Conservation (phyloP, 1,284 basidiomycete species). For the Hymenochaete sp. region DNA sequence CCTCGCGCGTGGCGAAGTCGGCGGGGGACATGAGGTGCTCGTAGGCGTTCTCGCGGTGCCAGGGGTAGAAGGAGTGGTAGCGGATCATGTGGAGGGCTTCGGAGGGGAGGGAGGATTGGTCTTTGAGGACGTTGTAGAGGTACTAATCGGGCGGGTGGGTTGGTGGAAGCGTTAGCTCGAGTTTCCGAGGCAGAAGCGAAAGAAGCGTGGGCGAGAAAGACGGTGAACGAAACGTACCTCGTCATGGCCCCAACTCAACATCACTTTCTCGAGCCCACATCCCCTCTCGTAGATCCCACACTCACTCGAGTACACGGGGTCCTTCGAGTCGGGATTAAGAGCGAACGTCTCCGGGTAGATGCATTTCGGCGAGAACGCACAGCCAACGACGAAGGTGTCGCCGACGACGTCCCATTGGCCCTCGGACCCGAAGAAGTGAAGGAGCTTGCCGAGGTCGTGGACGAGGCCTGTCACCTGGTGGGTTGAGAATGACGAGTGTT, state of each 20-base stretch:
- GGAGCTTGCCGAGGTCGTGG: constrained; percentile 81
- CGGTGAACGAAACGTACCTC: constrained; percentile 31
- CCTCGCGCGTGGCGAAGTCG: constrained; percentile 52
- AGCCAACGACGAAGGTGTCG: constrained; percentile 85
- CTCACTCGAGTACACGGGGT: constrained; percentile 70
- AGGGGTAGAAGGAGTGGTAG: constrained; percentile 93
- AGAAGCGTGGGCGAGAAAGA: background rate
- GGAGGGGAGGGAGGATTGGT: constrained; percentile 70
- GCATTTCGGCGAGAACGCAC: constrained; percentile 75
- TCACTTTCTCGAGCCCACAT: constrained; percentile 85
- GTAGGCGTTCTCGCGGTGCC: constrained; percentile 84
- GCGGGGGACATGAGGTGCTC: constrained; percentile 65
- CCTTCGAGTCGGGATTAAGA: constrained; percentile 66
- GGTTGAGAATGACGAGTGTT: too few species aligned
- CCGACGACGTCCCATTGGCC: constrained; percentile 93
- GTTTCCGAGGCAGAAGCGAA: too few species aligned
- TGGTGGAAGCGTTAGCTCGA: background rate
- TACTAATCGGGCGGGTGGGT: constrained; percentile 39
- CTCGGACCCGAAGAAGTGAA: constrained; percentile 74
- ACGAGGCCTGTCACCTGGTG: constrained; percentile 70
- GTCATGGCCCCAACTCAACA: constrained; percentile 88
- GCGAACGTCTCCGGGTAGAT: constrained; percentile 83
- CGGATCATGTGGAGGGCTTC: constrained; percentile 88
- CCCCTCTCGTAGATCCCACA: constrained; percentile 77
- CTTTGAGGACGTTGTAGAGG: constrained; percentile 68